Evolutionary conservation across 2,329 filamentous ascomycete species (phyloP).

Genomic region (Aspergillus floridensis): DNA sequence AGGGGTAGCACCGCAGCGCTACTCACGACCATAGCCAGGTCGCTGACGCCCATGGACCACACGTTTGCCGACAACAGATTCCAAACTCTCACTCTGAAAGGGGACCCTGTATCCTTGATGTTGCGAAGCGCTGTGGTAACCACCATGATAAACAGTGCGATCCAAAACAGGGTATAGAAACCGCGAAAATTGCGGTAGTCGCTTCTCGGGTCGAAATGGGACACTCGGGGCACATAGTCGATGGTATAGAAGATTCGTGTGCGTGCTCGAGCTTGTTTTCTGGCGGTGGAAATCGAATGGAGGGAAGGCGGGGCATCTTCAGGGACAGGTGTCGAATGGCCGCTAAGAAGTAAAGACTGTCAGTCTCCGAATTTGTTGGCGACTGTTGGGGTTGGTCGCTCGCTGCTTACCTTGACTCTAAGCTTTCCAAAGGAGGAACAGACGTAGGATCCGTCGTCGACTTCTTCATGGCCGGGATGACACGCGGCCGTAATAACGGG

Average conservation of each 20-base stretch:
- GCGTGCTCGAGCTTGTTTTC: conserved; percentile 77
- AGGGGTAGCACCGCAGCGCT: conserved; percentile 71
- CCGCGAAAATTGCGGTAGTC: conserved; percentile 93
- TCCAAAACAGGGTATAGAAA: conserved; percentile 99
- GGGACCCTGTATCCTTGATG: conserved; percentile 87
- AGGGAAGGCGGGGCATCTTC: conserved; percentile 90
- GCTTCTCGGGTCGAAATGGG: conserved; percentile 89
- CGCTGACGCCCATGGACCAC: conserved; percentile 78
- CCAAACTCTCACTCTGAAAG: conserved; percentile 84
- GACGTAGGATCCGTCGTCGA: conserved; percentile 26
- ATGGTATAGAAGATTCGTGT: conserved; percentile 88
- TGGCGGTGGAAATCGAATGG: conserved; percentile 78
- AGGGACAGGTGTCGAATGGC: conserved; percentile 77
- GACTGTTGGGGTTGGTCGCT: no score
- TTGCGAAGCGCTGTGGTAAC: conserved; percentile 92
- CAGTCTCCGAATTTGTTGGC: background rate
- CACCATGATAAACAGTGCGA: conserved; percentile 93
- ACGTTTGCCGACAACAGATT: conserved; percentile 82
- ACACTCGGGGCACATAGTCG: conserved; percentile 84
- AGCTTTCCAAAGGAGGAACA: conserved; percentile 27
- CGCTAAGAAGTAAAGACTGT: conserved; percentile 52
- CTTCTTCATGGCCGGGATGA: conserved; percentile 29
- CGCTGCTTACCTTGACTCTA: conserved; percentile 37
- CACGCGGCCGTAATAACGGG: conserved; percentile 33
- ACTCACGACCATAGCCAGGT: conserved; percentile 78